These are phyloP conservation scores for Platismatia glauca DNA, from an alignment of 495 filamentous ascomycete species.

Conservation along the genomic window DNA sequence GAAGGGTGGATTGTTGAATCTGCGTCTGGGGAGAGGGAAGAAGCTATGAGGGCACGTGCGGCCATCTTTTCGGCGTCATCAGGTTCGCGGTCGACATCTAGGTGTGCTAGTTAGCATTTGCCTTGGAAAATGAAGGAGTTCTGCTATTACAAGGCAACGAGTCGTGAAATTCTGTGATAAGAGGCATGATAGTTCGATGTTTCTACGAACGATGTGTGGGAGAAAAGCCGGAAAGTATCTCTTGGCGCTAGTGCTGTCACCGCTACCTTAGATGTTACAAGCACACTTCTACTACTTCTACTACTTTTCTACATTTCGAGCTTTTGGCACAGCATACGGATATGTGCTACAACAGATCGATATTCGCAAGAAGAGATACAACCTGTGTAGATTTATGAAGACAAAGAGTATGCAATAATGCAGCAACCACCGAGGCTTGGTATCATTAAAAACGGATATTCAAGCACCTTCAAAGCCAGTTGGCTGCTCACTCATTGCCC, in stretches of 20 bases:
- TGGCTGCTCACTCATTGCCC: conserved; percentile 2
- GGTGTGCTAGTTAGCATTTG: conserved; percentile 4
- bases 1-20: conserved; percentile 33
- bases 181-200: conserved; percentile 43
- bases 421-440: conserved; percentile 2
- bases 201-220: background rate
- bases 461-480: background rate
- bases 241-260: background rate
- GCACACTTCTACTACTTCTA: no score
- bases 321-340: no score
- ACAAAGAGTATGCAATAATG: background rate
- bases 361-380: background rate
- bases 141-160: conserved; percentile 68
- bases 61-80: conserved; percentile 52
- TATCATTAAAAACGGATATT: conserved; percentile 14
- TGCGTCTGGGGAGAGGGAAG: conserved; percentile 48
- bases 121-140: conserved; percentile 1
- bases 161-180: conserved; percentile 66
- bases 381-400: background rate
- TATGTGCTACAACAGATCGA: no score
- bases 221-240: background rate
- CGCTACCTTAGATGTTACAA: no score
- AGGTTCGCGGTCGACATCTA: conserved; percentile 59
- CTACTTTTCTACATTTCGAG: background rate
- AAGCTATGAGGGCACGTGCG: conserved; percentile 48